Evolutionary conservation across 2,329 filamentous ascomycete genomes (phyloP).

Genomic region (Ceratocystis cacaofunesta): DNA sequence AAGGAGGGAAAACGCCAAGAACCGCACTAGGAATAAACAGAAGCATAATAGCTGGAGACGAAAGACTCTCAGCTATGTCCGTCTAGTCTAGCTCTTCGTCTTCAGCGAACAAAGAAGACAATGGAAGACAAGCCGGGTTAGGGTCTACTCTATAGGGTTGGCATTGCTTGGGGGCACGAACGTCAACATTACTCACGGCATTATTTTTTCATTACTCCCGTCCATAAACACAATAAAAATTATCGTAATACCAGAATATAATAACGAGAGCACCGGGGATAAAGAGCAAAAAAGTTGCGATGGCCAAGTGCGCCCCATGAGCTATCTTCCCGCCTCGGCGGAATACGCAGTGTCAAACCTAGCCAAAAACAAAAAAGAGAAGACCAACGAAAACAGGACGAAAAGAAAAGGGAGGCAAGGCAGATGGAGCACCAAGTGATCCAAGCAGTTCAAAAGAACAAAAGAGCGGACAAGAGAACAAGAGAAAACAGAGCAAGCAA

Average conservation of each 20-base stretch:
- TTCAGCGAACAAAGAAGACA: not conserved
- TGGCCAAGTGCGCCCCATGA: too few relatives aligned
- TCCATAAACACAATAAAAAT: too few relatives aligned
- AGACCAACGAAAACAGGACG: not conserved
- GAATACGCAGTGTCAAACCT: not conserved
- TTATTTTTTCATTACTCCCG: too few relatives aligned
- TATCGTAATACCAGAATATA: too few relatives aligned
- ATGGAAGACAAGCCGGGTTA: not conserved
- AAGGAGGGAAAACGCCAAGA: not conserved
- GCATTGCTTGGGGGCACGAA: too few relatives aligned
- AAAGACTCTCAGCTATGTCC: not conserved
- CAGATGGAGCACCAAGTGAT: not conserved
- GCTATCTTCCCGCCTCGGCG: too few relatives aligned
- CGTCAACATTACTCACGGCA: too few relatives aligned
- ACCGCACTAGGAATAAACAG: not conserved
- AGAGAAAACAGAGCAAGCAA: not conserved
- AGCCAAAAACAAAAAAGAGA: not conserved
- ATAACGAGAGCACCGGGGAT: too few relatives aligned
- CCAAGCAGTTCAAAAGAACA: not conserved
- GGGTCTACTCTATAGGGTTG: too few relatives aligned
- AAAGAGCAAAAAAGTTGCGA: too few relatives aligned
- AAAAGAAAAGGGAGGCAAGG: not conserved
- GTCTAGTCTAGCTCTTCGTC: too few relatives aligned
- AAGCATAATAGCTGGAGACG: not conserved
- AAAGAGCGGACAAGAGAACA: not conserved